A percentile compares a stretch with the other conserved stretches of the same genome.
Evolutionary conservation across 73 alveolate species (phyloP).

Genomic region (Paramecium sexaurelia): DNA sequence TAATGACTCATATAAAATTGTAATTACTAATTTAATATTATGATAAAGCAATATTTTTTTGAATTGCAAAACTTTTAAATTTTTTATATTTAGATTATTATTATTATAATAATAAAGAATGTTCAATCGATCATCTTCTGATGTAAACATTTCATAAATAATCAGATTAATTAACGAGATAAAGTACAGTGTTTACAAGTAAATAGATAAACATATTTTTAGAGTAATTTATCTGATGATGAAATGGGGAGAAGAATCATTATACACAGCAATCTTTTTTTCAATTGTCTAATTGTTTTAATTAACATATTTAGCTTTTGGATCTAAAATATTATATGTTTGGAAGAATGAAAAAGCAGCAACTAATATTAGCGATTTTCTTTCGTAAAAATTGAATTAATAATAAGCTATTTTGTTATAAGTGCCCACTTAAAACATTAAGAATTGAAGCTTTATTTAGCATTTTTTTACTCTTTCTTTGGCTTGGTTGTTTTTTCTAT

Average conservation of each 20-base stretch:
- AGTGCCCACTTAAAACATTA: background rate
- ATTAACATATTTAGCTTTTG: background rate
- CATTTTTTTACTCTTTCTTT: background rate
- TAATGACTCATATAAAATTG: background rate
- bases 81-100: background rate
- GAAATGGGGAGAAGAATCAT: background rate
- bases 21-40: background rate
- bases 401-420: background rate
- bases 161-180: background rate
- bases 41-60: background rate
- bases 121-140: background rate
- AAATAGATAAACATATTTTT: background rate
- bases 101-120: background rate
- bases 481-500: background rate
- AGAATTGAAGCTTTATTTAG: background rate
- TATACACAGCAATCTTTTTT: background rate
- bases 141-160: background rate
- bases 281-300: background rate
- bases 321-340: background rate
- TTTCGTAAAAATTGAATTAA: background rate
- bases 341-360: background rate
- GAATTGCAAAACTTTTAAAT: background rate
- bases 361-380: background rate
- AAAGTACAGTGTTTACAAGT: background rate
- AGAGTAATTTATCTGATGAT: background rate